Evolutionary conservation across 2,329 filamentous ascomycete genomes (phyloP).

Genomic region (Lecanicillium sp.): DNA sequence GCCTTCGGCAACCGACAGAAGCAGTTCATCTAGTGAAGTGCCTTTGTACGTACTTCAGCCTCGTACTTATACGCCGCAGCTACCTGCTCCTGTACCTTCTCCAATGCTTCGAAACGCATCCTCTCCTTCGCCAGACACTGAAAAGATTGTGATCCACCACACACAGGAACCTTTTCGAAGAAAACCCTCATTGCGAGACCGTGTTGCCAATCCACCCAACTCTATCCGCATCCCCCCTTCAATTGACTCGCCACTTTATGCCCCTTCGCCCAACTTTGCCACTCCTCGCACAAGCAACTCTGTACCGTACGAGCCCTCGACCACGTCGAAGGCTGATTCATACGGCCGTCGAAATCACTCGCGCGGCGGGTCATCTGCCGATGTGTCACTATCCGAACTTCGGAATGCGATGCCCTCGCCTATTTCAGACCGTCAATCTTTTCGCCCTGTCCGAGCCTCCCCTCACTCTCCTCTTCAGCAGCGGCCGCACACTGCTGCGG

Average conservation of each 20-base stretch:
- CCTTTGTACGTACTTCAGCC: conserved; percentile 47
- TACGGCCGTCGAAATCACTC: conserved; percentile 3
- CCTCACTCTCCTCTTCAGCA: conserved; percentile 57
- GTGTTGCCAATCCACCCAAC: conserved; percentile 41
- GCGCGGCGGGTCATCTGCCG: conserved; percentile 15
- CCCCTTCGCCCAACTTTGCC: conserved; percentile 23
- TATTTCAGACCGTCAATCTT: conserved; percentile 47
- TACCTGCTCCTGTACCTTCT: conserved; percentile 38
- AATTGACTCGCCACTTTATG: conserved; percentile 13
- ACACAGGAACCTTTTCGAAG: conserved; percentile 21
- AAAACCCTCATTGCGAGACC: conserved; percentile 42
- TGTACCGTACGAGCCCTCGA: conserved; percentile 9
- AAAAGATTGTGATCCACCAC: conserved; percentile 4
- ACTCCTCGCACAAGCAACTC: conserved; percentile 18
- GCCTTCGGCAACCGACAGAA: neutral
- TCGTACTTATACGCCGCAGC: conserved; percentile 47
- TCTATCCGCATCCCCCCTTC: conserved; percentile 45
- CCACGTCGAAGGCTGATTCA: conserved; percentile 28
- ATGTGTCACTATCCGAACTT: conserved; percentile 29
- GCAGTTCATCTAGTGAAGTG: conserved; percentile 20
- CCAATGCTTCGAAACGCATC: conserved; percentile 28
- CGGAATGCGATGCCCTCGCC: conserved; percentile 37
- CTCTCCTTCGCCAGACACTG: neutral
- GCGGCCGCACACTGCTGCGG: conserved; percentile 42
- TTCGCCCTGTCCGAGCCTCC: conserved; percentile 53